These are phyloP conservation scores for Prosopis cineraria DNA, from an alignment of 306 rosid genomes.

Conservation along the genomic window DNA sequence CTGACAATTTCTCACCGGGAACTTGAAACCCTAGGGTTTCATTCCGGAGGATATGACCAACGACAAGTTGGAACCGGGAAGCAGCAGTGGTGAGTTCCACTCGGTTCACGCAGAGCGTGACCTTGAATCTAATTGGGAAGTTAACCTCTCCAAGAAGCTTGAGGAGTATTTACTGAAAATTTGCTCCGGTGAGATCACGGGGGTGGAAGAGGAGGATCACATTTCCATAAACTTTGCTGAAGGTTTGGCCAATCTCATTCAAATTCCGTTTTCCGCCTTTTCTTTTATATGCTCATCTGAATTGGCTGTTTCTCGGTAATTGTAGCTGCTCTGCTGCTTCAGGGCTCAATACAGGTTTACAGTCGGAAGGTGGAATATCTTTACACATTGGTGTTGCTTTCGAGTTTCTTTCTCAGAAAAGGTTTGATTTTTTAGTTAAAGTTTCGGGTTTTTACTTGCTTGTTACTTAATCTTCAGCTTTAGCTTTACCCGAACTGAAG, in stretches of 20 bases:
- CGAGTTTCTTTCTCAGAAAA: constrained; percentile 89
- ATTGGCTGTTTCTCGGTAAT: constrained; percentile 35
- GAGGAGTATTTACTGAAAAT: constrained; percentile 82
- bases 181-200: constrained; percentile 77
- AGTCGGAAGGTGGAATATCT: constrained; percentile 95
- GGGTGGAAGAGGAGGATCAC: constrained; percentile 60
- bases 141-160: constrained; percentile 83
- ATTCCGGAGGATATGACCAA: constrained; percentile 20
- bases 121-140: constrained; percentile 91
- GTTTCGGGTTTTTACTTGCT: constrained; percentile 7
- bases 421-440: constrained; percentile 53
- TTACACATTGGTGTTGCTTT: constrained; percentile 80
- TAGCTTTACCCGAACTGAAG: background rate
- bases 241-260: constrained; percentile 47
- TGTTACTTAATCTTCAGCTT: background rate
- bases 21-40: constrained; percentile 49
- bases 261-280: background rate
- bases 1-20: background rate
- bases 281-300: constrained; percentile 21
- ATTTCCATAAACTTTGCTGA: constrained; percentile 76
- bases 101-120: constrained; percentile 88
- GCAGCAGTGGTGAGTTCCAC: constrained; percentile 54
- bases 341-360: constrained; percentile 95
- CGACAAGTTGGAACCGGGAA: constrained; percentile 40
- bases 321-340: constrained; percentile 95